Base-by-base conservation (phyloP, 208 protist species). In the Acanthamoeba sp. region DNA sequence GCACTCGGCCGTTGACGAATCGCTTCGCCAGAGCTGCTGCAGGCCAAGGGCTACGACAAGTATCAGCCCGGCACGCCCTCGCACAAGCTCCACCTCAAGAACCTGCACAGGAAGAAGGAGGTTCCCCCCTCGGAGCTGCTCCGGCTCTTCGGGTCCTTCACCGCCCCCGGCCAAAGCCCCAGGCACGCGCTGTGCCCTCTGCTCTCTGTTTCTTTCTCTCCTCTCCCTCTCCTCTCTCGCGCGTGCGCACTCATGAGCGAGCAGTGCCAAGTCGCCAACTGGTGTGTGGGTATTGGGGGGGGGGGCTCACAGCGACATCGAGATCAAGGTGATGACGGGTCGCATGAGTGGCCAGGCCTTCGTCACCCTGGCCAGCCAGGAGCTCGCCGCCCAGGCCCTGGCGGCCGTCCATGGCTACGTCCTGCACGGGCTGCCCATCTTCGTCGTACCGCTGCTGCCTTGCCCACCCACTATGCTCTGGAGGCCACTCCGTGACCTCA, bases 301-400 rank as follows among this genome's bases (percentile, higher is more conserved):
- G n/a, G n/a, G n/a, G n/a, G n/a, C 66, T 34, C 24, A 4, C 78
- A 87, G 78, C 45, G 78, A 87, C n/a, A 50, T 87, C 45, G 78
- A 87, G 78, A 59, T 87, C 66, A 34, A 42, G n/a, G 66, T 76
- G 32, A 76, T 76, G 66, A 50, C 45, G 34, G 78, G 78, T 12
- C 78, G 78, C 9, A 87, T 87, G 78, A 57, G 48, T 27, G 78
- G 78, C 5, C 78, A 87, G 48, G 78, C 78, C 45, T 87, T 87
- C 78, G 78, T 87, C 78, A 87, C 78, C 7, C n/a, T 87, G 78
- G 78, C 78, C 48, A 52, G 48, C 48, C 48, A 52, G 48, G 48
- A 52, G 7, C 48, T 52, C 48, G 48, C 48, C 45, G 20, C 78
- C 78, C 78, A 87, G 78, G 78, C 78, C 38, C 27, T 87, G 78